Conservation (phyloP, 2,329 filamentous ascomycete species). For the Xylaria sp. region DNA sequence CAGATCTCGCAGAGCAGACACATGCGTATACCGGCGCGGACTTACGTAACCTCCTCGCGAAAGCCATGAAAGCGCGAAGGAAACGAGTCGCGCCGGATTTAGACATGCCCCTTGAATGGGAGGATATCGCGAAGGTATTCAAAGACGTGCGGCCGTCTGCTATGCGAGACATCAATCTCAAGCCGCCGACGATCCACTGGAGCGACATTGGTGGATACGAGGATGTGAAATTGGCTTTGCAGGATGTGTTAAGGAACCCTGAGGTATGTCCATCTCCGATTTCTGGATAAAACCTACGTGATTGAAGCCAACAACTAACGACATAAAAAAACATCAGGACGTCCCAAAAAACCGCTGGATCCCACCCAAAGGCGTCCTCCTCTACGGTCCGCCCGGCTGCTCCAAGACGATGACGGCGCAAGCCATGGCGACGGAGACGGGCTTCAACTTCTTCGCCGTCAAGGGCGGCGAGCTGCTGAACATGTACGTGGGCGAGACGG, state of each 20-base stretch:
- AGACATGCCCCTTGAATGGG: constrained; percentile 43
- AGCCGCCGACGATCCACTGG: constrained; percentile 88
- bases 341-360: constrained; percentile 56
- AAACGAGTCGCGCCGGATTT: constrained; percentile 40
- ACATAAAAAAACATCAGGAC: constrained; percentile 42
- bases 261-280: constrained; percentile 45
- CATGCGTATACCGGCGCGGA: constrained; percentile 90
- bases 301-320: constrained; percentile 15
- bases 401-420: constrained; percentile 94
- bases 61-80: constrained; percentile 53
- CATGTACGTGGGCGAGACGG: constrained; percentile 97
- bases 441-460: constrained; percentile 92
- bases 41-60: constrained; percentile 71
- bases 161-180: constrained; percentile 89
- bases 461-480: constrained; percentile 94
- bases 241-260: constrained; percentile 57
- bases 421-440: constrained; percentile 88
- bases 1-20: constrained; percentile 75
- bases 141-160: constrained; percentile 80
- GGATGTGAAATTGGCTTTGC: constrained; percentile 73
- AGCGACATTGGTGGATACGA: constrained; percentile 88
- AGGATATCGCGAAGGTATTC: constrained; percentile 74
- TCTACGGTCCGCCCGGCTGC: constrained; percentile 94
- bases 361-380: constrained; percentile 82
- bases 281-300: not conserved